Conservation (phyloP, 169 alveolate genomes). For the Pseudocohnilembus persalinus region DNA sequence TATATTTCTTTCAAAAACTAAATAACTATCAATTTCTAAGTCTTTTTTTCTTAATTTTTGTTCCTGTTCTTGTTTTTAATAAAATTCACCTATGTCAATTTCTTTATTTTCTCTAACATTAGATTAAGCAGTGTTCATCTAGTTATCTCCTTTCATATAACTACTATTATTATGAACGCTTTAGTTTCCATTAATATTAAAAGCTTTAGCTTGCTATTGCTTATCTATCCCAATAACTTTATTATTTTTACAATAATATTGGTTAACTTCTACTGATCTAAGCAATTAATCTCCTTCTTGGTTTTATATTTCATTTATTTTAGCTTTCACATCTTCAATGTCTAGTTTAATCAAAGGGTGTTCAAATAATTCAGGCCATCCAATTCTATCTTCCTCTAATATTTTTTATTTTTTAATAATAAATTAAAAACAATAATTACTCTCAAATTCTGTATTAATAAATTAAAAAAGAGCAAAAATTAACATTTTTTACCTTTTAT, state of each 20-base stretch:
- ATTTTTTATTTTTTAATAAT: too few species aligned
- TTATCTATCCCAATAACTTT: constrained; percentile 29
- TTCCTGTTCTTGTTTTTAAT: background rate
- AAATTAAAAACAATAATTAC: too few species aligned
- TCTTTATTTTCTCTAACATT: background rate
- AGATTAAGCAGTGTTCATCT: constrained; percentile 5
- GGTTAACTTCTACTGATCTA: constrained; percentile 22
- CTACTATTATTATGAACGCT: background rate
- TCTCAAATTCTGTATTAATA: background rate
- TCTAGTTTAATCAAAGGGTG: constrained; percentile 36
- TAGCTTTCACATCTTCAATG: constrained; percentile 14
- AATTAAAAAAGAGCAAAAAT: too few species aligned
- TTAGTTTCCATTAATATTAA: background rate
- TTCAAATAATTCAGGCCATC: constrained; percentile 42
- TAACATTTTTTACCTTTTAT: constrained; percentile 3
- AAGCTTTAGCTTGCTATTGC: constrained; percentile 22
- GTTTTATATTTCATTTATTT: constrained; percentile 17
- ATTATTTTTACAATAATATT: constrained; percentile 31
- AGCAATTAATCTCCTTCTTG: constrained; percentile 17
- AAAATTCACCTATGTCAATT: background rate
- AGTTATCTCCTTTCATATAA: background rate
- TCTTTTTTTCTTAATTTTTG: background rate
- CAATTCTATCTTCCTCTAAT: constrained; percentile 24
- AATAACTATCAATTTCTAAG: constrained; percentile 37
- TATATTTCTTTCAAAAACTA: constrained; percentile 36